Base-by-base conservation (phyloP, 352 stramenopile genomes). In the Phytophthora crassamura region DNA sequence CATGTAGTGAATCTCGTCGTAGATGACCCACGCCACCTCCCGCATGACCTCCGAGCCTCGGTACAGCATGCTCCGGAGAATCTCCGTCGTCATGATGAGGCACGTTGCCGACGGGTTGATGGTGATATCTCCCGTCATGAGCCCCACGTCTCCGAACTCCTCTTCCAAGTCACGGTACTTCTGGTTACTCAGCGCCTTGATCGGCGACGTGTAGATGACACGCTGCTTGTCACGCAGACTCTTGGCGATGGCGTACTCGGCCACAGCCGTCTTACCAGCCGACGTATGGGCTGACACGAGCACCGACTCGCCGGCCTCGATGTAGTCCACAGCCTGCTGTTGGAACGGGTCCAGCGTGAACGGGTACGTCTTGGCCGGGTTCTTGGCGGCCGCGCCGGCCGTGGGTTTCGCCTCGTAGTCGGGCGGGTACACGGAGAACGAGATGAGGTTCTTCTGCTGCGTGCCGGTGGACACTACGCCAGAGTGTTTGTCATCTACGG, bases 1-100 rank as follows among this genome's bases (percentile, higher is more conserved):
- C 96, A 99, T 99, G 86, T 99, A 99, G 79, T 99, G 98, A 20
- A 99, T 98, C 82, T 99, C 98, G 77, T 99, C 98, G 73, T 99
- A 99, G 74, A 99, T 98, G 5, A 99, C 97, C 93, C 93, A 98
- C 16, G 94, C 97, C n/a, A 99, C 95, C 76, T 99, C 97, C 39
- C 98, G 88, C 90, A 99, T 98, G 10, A 99, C 80, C 59, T 99
- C 98, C 1, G 93, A 98, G 22, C 98, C 98, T 48, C 97, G 89
- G 77, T 99, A 99, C 6, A 99, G 80, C 98, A 99, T 99, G 55
- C 78, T 97, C 50, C 97, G 81, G 51, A 99, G 74, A 86, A 99
- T 99, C 78, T 99, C 97, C 11, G 93, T 98, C 11, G 93, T 98
- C 96, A 99, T 98, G 68, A 99, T 98, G 1, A 99, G 75, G 75